Conservation (phyloP, 2,329 filamentous ascomycete species). For the Sarocladium strictum region DNA sequence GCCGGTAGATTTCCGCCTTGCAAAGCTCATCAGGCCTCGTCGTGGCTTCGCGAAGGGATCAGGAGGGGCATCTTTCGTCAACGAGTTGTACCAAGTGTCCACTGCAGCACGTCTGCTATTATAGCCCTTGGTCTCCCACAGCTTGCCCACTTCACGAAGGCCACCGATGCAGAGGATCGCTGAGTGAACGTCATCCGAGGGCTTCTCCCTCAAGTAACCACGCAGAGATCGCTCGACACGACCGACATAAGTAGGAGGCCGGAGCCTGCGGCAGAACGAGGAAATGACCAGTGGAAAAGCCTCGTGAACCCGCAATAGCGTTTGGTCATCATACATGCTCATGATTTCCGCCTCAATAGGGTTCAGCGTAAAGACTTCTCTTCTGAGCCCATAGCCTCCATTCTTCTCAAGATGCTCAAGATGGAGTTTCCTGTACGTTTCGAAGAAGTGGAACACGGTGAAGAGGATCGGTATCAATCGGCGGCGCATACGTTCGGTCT, state of each 20-base stretch:
- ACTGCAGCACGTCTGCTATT: constrained; percentile 53
- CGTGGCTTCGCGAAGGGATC: constrained; percentile 43
- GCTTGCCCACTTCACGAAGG: constrained; percentile 54
- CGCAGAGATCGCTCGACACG: constrained; percentile 56
- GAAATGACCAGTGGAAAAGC: constrained; percentile 59
- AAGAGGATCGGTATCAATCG: constrained; percentile 58
- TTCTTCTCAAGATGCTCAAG: constrained; percentile 49
- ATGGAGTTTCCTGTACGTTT: constrained; percentile 55
- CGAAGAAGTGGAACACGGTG: constrained; percentile 63
- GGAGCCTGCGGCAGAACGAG: constrained; percentile 55
- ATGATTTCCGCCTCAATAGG: constrained; percentile 58
- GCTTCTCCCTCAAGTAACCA: constrained; percentile 58
- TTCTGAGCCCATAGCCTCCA: constrained; percentile 42
- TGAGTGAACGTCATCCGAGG: constrained; percentile 56
- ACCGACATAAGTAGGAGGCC: constrained; percentile 60
- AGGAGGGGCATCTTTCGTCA: constrained; percentile 36
- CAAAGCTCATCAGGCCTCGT: constrained; percentile 46
- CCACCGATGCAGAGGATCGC: constrained; percentile 56
- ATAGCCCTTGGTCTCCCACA: constrained; percentile 64
- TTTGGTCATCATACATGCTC: constrained; percentile 59
- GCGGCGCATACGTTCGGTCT: constrained; percentile 58
- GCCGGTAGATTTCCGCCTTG: constrained; percentile 50
- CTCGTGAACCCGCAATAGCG: constrained; percentile 56
- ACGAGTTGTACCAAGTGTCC: constrained; percentile 51
- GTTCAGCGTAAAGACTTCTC: constrained; percentile 52